Conservation (phyloP, 2,329 filamentous ascomycete genomes). For the Penicillium sumatraense region DNA sequence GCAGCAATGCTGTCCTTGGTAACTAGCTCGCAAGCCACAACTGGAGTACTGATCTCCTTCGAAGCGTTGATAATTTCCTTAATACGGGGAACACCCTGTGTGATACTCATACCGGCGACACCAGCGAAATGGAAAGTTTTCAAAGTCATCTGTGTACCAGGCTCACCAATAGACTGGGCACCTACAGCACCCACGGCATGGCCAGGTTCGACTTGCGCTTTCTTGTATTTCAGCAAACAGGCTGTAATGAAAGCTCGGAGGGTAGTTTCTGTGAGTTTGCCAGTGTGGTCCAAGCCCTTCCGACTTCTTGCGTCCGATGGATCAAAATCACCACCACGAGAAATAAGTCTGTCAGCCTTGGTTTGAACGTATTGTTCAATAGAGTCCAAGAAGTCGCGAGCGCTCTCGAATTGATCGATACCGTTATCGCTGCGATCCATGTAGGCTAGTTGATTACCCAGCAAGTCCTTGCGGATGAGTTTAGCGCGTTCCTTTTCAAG, state of each 20-base stretch:
- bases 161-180: constrained; percentile 96
- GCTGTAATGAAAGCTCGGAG: constrained; percentile 76
- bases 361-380: constrained; percentile 73
- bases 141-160: constrained; percentile 97
- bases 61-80: constrained; percentile 99
- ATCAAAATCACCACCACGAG: constrained; percentile 37
- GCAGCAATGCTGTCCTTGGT: constrained; percentile 76
- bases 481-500: constrained; percentile 71
- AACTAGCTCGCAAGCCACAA: constrained; percentile 84
- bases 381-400: constrained; percentile 77
- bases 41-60: constrained; percentile 88
- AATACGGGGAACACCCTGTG: constrained; percentile 98
- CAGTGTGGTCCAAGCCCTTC: constrained; percentile 67
- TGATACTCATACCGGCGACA: constrained; percentile 99
- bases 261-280: constrained; percentile 79
- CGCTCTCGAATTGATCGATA: constrained; percentile 79
- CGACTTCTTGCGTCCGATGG: constrained; percentile 34
- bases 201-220: constrained; percentile 88
- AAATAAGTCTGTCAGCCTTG: constrained; percentile 64
- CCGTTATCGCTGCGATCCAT: constrained; percentile 69
- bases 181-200: constrained; percentile 96
- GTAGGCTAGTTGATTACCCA: constrained; percentile 68
- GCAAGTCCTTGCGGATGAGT: constrained; percentile 65
- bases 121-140: constrained; percentile 99
- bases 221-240: constrained; percentile 88